These are phyloP conservation scores for Xylariaceae sp. DNA, from an alignment of 2,329 filamentous ascomycete species.

Conservation along the genomic window DNA sequence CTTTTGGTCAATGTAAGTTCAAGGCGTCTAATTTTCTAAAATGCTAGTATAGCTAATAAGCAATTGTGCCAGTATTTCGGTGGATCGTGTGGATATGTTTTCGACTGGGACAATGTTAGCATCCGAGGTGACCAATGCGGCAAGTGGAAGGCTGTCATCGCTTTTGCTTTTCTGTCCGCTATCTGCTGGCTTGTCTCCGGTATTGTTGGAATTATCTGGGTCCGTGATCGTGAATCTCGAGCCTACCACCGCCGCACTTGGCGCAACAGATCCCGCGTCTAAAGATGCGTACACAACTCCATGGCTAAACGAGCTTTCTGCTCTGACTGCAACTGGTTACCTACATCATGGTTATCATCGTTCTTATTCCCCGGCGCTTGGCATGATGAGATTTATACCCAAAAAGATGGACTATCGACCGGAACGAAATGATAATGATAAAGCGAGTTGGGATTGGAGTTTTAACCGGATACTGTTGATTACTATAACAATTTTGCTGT, in stretches of 20 bases:
- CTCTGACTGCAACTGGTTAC: not conserved
- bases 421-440: not conserved
- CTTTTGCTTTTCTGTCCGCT: constrained; percentile 75
- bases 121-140: constrained; percentile 63
- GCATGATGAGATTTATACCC: not conserved
- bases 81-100: constrained; percentile 61
- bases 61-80: constrained; percentile 28
- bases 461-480: not conserved
- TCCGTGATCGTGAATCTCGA: constrained; percentile 49
- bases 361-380: not conserved
- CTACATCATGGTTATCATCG: not conserved
- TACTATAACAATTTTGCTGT: too few species aligned
- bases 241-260: constrained; percentile 42
- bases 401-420: too few species aligned
- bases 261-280: constrained; percentile 39
- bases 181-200: constrained; percentile 73
- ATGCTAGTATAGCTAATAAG: not conserved
- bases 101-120: constrained; percentile 64
- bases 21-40: not conserved
- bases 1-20: constrained; percentile 66
- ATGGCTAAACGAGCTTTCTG: not conserved
- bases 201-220: constrained; percentile 63
- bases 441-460: not conserved
- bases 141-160: constrained; percentile 73
- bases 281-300: not conserved